phyloP scores from a whole-genome alignment of 495 filamentous ascomycete genomes.

The Chaetomium tenue region DNA sequence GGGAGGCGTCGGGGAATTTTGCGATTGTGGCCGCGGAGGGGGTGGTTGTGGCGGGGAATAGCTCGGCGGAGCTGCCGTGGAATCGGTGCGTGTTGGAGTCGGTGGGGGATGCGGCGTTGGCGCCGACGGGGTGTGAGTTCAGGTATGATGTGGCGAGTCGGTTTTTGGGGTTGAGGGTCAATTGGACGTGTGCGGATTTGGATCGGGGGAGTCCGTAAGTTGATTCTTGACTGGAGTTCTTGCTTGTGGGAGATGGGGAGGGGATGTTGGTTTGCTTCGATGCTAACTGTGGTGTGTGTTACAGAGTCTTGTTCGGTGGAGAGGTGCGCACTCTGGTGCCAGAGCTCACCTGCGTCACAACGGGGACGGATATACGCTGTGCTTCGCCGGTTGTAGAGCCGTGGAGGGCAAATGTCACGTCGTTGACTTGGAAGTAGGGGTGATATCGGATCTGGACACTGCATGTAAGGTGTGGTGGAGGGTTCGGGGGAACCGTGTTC shows the following conservation, averaged over 20 bases:
- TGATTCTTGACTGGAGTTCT: neutral
- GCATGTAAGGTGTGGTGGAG: too few relatives aligned
- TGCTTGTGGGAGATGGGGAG: too few relatives aligned
- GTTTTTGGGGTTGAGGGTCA: constrained; percentile 22
- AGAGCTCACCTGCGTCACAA: constrained; percentile 9
- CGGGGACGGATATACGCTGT: constrained; percentile 9
- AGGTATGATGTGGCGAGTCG: constrained; percentile 19
- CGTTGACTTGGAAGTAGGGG: constrained; percentile 8
- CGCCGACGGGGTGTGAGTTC: constrained; percentile 27
- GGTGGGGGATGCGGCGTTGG: constrained; percentile 20
- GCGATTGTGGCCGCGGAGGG: constrained; percentile 20
- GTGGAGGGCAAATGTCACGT: constrained; percentile 18
- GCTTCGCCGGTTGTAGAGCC: neutral
- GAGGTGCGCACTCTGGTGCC: constrained; percentile 17
- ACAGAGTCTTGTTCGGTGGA: constrained; percentile 19
- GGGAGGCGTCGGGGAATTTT: constrained; percentile 23
- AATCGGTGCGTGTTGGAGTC: constrained; percentile 26
- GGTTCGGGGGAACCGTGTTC: too few relatives aligned
- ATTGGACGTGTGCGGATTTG: constrained; percentile 34
- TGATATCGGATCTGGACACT: neutral
- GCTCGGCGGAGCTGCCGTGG: constrained; percentile 23
- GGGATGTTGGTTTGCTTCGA: too few relatives aligned
- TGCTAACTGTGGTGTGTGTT: neutral
- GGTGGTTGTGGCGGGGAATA: constrained; percentile 4
- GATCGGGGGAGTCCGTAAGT: constrained; percentile 33